These are phyloP conservation scores for Phaseolus coccineus DNA, from an alignment of 331 rosid genomes.

Conservation along the genomic window DNA sequence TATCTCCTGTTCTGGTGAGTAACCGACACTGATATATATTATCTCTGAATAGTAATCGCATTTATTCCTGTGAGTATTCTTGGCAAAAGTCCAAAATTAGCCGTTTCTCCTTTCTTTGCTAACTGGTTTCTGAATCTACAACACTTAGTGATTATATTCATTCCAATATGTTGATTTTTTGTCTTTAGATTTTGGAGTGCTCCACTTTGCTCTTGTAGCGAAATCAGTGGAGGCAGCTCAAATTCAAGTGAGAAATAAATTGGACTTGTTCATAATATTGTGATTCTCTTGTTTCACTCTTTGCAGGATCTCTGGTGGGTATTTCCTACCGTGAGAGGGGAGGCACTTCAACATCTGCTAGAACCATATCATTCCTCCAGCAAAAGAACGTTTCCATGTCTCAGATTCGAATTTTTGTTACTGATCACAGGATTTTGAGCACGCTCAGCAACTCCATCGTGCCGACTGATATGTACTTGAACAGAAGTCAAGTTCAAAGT, in stretches of 20 bases:
- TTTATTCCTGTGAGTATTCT: constrained; percentile 17
- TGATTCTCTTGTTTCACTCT: constrained; percentile 17
- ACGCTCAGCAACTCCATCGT: constrained; percentile 49
- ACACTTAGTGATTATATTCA: neutral
- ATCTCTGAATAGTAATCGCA: neutral
- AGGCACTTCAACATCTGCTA: constrained; percentile 48
- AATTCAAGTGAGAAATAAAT: constrained; percentile 5
- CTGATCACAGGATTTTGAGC: constrained; percentile 55
- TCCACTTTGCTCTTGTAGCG: neutral
- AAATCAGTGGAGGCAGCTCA: neutral
- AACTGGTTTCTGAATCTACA: constrained; percentile 29
- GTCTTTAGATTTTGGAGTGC: constrained; percentile 6
- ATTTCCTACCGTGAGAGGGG: constrained; percentile 58
- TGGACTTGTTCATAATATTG: constrained; percentile 36
- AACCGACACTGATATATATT: constrained; percentile 15
- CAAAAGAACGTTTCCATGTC: constrained; percentile 53
- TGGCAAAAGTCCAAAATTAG: neutral
- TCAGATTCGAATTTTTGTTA: constrained; percentile 57
- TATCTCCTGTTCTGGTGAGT: constrained; percentile 70
- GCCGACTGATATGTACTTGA: constrained; percentile 66
- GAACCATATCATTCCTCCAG: constrained; percentile 51
- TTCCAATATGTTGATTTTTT: neutral
- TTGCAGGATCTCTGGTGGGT: constrained; percentile 66
- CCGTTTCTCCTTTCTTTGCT: neutral
- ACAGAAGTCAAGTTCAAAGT: constrained; percentile 48